Evolutionary conservation across 2,329 filamentous ascomycete species (phyloP).

Genomic region (Mycosphaerella arachidis): DNA sequence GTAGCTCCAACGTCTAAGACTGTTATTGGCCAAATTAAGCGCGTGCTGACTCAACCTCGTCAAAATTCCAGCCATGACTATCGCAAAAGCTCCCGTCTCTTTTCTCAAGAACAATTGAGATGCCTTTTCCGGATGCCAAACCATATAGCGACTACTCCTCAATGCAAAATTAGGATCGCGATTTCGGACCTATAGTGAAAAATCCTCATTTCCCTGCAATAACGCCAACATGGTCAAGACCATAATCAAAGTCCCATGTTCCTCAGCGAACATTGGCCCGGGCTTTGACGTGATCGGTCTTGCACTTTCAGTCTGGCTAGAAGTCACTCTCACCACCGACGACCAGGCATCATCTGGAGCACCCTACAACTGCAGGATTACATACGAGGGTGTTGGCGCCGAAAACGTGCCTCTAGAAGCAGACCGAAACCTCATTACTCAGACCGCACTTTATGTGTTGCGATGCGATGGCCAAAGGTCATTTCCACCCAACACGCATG

Average conservation of each 20-base stretch:
- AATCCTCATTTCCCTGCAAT: too few relatives aligned
- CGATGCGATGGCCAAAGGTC: slow-evolving; percentile 81
- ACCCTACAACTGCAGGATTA: slow-evolving; percentile 80
- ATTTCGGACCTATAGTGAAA: too few relatives aligned
- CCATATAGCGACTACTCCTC: background rate
- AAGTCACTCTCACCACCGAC: slow-evolving; percentile 76
- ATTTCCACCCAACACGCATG: slow-evolving; percentile 81
- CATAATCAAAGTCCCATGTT: slow-evolving; percentile 65
- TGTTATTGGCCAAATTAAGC: background rate
- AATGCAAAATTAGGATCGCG: background rate
- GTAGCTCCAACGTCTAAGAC: background rate
- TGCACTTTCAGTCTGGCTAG: slow-evolving; percentile 88
- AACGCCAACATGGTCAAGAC: slow-evolving; percentile 12
- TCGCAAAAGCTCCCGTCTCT: background rate
- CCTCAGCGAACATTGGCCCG: slow-evolving; percentile 94
- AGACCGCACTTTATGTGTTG: slow-evolving; percentile 89
- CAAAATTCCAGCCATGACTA: background rate
- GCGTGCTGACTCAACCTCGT: background rate
- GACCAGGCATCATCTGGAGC: slow-evolving; percentile 51
- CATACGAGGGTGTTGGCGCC: slow-evolving; percentile 79
- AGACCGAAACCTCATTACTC: slow-evolving; percentile 85
- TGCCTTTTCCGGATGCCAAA: background rate
- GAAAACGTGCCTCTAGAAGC: slow-evolving; percentile 78
- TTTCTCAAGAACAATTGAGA: background rate
- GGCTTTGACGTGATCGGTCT: slow-evolving; percentile 98